These are phyloP conservation scores for Clavispora santaluciae DNA, from an alignment of 805 yeast species.

Conservation along the genomic window DNA sequence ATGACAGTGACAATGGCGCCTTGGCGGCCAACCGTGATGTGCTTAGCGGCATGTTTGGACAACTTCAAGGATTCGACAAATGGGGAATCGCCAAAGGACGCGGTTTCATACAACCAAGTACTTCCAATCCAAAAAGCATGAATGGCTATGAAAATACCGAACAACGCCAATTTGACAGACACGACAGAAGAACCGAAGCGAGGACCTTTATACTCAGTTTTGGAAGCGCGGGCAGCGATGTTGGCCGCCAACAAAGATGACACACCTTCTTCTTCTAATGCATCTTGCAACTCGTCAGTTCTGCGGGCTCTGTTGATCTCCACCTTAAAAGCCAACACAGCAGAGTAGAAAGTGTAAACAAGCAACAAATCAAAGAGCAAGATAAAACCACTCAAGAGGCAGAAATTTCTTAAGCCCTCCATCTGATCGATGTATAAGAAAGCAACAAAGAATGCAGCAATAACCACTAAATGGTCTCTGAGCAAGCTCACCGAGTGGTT, in stretches of 20 bases:
- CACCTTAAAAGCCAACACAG: slow-evolving; percentile 79
- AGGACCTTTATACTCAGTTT: slow-evolving; percentile 21
- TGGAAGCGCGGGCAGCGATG: slow-evolving; percentile 49
- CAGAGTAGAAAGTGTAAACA: slow-evolving; percentile 76
- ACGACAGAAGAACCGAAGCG: slow-evolving; percentile 36
- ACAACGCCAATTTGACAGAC: slow-evolving; percentile 55
- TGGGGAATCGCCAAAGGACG: slow-evolving; percentile 13
- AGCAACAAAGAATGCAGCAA: slow-evolving; percentile 64
- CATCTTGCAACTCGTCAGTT: slow-evolving; percentile 69
- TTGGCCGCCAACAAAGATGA: slow-evolving; percentile 63
- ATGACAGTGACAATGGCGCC: slow-evolving; percentile 56
- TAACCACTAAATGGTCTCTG: slow-evolving; percentile 72
- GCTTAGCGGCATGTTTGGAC: slow-evolving; percentile 38
- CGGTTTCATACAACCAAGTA: slow-evolving; percentile 51
- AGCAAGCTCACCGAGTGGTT: slow-evolving; percentile 49
- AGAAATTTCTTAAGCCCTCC: slow-evolving; percentile 74
- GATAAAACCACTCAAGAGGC: slow-evolving; percentile 66
- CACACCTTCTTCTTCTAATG: slow-evolving; percentile 90
- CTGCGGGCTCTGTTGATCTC: slow-evolving; percentile 85
- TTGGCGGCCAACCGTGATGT: slow-evolving; percentile 40
- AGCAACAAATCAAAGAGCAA: slow-evolving; percentile 66
- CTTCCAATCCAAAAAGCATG: slow-evolving; percentile 68
- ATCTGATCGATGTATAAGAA: slow-evolving; percentile 61
- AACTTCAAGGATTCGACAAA: slow-evolving; percentile 18
- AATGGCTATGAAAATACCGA: slow-evolving; percentile 54